Percentiles rank a stretch among this genome's conserved stretches.
Evolutionary conservation across 192 early-diverging fungal species (phyloP).

Genomic region (Coemansia sp.): DNA sequence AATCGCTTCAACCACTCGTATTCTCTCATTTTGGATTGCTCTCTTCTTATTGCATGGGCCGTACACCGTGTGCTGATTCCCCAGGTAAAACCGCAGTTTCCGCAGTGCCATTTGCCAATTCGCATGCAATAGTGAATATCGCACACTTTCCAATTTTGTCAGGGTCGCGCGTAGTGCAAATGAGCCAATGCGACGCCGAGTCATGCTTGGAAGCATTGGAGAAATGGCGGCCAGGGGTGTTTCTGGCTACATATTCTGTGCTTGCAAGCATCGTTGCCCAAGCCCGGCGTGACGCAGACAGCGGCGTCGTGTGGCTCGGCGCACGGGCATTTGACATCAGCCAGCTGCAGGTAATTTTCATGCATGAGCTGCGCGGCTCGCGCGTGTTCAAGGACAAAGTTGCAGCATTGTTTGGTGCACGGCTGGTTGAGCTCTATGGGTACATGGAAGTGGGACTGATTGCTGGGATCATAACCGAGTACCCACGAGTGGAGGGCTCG

Average conservation of each 20-base stretch:
- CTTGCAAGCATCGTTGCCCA: slow-evolving; percentile 17
- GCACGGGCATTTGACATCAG: slow-evolving; percentile 23
- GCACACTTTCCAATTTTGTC: slow-evolving; percentile 49
- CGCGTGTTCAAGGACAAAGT: slow-evolving; percentile 24
- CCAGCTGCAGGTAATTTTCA: slow-evolving; percentile 30
- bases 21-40: slow-evolving; percentile 51
- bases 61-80: slow-evolving; percentile 10
- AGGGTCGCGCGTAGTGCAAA: slow-evolving; percentile 43
- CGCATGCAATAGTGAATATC: slow-evolving; percentile 43
- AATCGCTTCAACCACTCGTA: slow-evolving; percentile 20
- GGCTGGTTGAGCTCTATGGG: slow-evolving; percentile 50
- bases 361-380: slow-evolving; percentile 29
- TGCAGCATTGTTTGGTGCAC: slow-evolving; percentile 24
- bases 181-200: slow-evolving; percentile 17
- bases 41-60: slow-evolving; percentile 21
- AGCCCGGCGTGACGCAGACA: slow-evolving; percentile 16
- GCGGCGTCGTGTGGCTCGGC: slow-evolving; percentile 3
- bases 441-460: slow-evolving; percentile 46
- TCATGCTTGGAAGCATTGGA: slow-evolving; percentile 35
- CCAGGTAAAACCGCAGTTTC: slow-evolving; percentile 34
- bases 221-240: slow-evolving; percentile 24
- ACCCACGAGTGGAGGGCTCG: slow-evolving; percentile 37
- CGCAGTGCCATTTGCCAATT: slow-evolving; percentile 35
- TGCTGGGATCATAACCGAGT: slow-evolving; percentile 49
- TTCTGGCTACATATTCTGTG: slow-evolving; percentile 31